Percentiles rank a stretch among this genome's conserved stretches.
Conservation (phyloP, 306 rosid genomes). For the Quercus glauca region DNA sequence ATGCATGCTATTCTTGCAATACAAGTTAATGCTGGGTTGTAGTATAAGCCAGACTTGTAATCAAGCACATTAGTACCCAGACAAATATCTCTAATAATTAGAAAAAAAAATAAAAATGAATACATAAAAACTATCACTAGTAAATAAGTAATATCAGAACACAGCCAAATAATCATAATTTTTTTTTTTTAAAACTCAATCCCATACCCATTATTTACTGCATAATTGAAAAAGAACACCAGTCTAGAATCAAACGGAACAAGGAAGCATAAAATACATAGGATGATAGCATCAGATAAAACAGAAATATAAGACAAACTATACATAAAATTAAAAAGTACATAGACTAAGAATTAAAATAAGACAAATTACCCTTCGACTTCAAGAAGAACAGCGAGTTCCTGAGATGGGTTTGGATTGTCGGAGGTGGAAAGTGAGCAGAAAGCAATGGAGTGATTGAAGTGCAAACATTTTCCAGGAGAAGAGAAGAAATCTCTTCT, state of each 20-base stretch:
- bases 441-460: slow-evolving; percentile 28
- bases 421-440: slow-evolving; percentile 36
- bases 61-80: no score
- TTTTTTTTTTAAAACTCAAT: no score
- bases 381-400: slow-evolving; percentile 83
- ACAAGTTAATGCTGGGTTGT: no score
- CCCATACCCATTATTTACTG: not conserved
- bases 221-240: not conserved
- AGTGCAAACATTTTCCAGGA: slow-evolving; percentile 38
- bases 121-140: not conserved
- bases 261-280: not conserved
- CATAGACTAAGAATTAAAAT: not conserved
- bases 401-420: slow-evolving; percentile 30
- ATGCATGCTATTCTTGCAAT: no score
- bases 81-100: no score
- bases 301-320: not conserved
- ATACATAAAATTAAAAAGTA: not conserved
- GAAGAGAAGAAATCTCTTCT: slow-evolving; percentile 5
- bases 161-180: not conserved
- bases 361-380: slow-evolving; percentile 64
- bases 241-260: not conserved
- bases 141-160: not conserved
- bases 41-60: no score
- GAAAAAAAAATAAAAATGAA: not conserved
- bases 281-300: not conserved